Percentiles rank a stretch among this genome's conserved stretches.
These are phyloP conservation scores for Clavispora phyllophila DNA, from an alignment of 805 yeast genomes.

Conservation along the genomic window DNA sequence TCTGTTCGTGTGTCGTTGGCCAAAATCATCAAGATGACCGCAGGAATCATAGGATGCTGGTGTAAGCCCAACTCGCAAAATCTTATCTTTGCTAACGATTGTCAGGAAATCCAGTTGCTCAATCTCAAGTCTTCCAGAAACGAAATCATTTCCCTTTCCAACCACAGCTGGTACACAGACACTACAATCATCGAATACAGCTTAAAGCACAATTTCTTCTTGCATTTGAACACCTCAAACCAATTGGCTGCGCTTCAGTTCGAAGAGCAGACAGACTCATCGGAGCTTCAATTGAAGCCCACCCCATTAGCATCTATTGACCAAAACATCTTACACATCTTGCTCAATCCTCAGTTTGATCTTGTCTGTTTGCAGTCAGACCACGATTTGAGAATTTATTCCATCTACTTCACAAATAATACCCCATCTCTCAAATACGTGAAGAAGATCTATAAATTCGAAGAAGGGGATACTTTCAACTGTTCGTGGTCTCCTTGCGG, in stretches of 20 bases:
- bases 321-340: neutral
- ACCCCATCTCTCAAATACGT: neutral
- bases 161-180: constrained; percentile 26
- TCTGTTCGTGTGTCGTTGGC: too few species aligned
- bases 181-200: constrained; percentile 22
- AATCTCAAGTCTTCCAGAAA: constrained; percentile 29
- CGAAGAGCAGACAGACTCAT: neutral
- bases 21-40: constrained; percentile 30
- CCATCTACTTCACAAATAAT: neutral
- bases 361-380: constrained; percentile 8
- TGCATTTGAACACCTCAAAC: constrained; percentile 22
- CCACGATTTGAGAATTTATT: constrained; percentile 1
- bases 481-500: constrained; percentile 35
- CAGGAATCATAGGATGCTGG: constrained; percentile 30
- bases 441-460: neutral
- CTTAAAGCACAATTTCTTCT: constrained; percentile 20
- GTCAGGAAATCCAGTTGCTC: constrained; percentile 27
- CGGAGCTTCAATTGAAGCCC: neutral
- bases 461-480: neutral
- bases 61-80: constrained; percentile 36
- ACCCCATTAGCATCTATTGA: neutral
- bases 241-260: constrained; percentile 22
- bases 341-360: constrained; percentile 14
- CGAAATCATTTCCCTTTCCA: constrained; percentile 22
- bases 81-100: constrained; percentile 25